phyloP scores from a whole-genome alignment of 2,329 filamentous ascomycete species.

The Aspergillus sp. region DNA sequence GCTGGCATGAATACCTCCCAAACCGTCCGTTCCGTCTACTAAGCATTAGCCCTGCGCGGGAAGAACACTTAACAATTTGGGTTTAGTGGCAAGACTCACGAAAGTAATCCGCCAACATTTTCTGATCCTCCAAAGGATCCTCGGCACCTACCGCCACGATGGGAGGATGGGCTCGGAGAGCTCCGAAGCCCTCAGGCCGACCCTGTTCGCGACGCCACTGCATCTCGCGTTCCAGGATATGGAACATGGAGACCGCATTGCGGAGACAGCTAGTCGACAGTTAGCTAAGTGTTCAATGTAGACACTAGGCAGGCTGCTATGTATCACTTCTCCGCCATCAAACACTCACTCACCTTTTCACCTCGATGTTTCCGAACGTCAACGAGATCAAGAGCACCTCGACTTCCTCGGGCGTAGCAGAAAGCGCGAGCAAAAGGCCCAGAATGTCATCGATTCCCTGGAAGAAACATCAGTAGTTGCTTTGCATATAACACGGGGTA shows the following conservation, averaged over 20 bases:
- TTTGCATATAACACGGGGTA: not conserved
- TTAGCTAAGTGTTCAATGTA: not conserved
- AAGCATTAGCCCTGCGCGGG: not conserved
- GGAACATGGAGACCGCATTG: slow-evolving; percentile 87
- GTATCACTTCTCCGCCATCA: not conserved
- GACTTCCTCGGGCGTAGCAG: slow-evolving; percentile 77
- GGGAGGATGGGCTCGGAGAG: slow-evolving; percentile 71
- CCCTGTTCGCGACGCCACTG: slow-evolving; percentile 74
- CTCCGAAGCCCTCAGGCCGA: slow-evolving; percentile 67
- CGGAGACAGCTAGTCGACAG: slow-evolving; percentile 67
- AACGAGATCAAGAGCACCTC: slow-evolving; percentile 83
- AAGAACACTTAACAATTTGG: not conserved
- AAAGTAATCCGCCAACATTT: slow-evolving; percentile 80
- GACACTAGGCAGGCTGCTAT: not conserved
- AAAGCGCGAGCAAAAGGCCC: slow-evolving; percentile 82
- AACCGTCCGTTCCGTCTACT: slow-evolving; percentile 70
- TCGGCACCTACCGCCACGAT: slow-evolving; percentile 84
- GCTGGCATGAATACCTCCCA: slow-evolving; percentile 68
- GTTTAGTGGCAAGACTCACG: slow-evolving; percentile 52
- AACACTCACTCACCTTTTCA: slow-evolving; percentile 69
- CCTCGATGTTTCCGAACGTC: slow-evolving; percentile 90
- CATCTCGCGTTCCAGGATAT: slow-evolving; percentile 86
- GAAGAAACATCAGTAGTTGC: not conserved
- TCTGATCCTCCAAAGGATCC: slow-evolving; percentile 79
- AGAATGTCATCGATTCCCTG: slow-evolving; percentile 85